Conservation (phyloP, 2,329 filamentous ascomycete genomes). For the Periconia digitata region DNA sequence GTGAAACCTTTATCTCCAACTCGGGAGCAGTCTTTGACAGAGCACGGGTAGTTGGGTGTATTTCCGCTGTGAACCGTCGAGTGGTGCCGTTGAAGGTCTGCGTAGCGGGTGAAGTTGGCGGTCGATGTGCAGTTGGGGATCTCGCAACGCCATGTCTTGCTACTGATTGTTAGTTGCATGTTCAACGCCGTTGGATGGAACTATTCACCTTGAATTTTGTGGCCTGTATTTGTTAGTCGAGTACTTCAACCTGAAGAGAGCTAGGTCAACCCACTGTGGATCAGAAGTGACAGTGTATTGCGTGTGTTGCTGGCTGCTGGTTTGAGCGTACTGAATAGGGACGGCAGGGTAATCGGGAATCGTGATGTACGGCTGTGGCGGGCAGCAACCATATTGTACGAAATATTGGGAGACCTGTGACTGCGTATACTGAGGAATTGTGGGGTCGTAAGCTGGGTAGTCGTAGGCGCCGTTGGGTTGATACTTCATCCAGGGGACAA, state of each 20-base stretch:
- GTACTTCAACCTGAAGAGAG: neutral
- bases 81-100: constrained; percentile 40
- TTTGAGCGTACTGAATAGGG: constrained; percentile 13
- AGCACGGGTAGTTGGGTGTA: constrained; percentile 35
- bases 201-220: constrained; percentile 21
- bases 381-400: constrained; percentile 32
- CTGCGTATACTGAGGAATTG: constrained; percentile 35
- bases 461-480: constrained; percentile 22
- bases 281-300: constrained; percentile 11
- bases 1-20: constrained; percentile 52
- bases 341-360: constrained; percentile 22
- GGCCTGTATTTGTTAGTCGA: constrained; percentile 13
- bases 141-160: constrained; percentile 37
- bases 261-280: constrained; percentile 1
- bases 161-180: neutral
- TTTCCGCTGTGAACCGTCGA: constrained; percentile 35
- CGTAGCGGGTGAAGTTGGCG: constrained; percentile 37
- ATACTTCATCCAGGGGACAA: constrained; percentile 15
- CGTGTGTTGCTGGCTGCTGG: constrained; percentile 2
- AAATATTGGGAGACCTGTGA: constrained; percentile 33
- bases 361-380: constrained; percentile 29
- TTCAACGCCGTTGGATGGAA: neutral
- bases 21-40: constrained; percentile 31
- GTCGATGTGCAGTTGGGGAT: constrained; percentile 32
- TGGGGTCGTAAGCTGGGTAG: constrained; percentile 17